Percentiles rank a stretch among this genome's conserved stretches.
These are phyloP conservation scores for Syzygium malaccense DNA, from an alignment of 441 rosid species.

Conservation along the genomic window DNA sequence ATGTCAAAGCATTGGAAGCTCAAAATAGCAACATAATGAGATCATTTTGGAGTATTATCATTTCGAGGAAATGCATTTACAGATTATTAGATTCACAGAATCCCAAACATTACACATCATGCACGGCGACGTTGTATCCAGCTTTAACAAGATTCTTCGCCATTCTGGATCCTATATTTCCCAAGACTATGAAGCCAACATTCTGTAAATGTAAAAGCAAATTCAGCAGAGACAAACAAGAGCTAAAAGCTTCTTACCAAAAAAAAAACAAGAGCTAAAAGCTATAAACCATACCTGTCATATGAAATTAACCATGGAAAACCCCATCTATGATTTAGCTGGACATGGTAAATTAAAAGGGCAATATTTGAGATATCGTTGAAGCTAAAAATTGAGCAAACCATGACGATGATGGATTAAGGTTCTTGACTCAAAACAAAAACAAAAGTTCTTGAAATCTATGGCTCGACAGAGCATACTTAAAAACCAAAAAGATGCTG, in stretches of 20 bases:
- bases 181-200: slow-evolving; percentile 95
- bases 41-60: neutral
- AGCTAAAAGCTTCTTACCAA: too few relatives aligned
- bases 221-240: neutral
- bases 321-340: neutral
- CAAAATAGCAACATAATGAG: neutral
- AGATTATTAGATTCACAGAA: neutral
- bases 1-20: neutral
- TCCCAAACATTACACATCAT: slow-evolving; percentile 55
- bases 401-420: neutral
- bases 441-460: neutral
- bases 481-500: neutral
- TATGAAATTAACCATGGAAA: neutral
- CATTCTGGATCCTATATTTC: slow-evolving; percentile 96
- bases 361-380: neutral
- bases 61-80: neutral
- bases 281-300: neutral
- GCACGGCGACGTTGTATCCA: slow-evolving; percentile 67
- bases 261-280: slow-evolving; percentile 1
- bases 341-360: neutral
- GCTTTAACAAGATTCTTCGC: slow-evolving; percentile 77
- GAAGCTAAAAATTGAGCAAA: neutral
- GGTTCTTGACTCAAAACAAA: neutral
- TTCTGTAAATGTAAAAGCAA: slow-evolving; percentile 27
- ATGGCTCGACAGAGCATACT: neutral